Conservation (phyloP, 2,329 filamentous ascomycete genomes). For the Aspergillus vadensis region DNA sequence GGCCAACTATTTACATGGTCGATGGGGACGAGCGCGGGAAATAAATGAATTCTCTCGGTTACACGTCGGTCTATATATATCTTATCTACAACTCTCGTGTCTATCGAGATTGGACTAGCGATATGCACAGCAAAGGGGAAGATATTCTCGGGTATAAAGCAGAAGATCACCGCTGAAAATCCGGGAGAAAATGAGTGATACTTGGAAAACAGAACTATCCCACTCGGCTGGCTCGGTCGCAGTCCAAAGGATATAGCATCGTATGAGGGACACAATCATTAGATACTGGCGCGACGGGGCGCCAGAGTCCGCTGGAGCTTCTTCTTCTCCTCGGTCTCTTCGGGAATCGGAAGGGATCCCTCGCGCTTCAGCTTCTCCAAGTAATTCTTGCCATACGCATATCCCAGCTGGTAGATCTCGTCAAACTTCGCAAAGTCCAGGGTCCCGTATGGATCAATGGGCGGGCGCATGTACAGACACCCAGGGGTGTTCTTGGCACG, state of each 20-base stretch:
- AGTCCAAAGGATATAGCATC: not conserved
- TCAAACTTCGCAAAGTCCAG: slow-evolving; percentile 97
- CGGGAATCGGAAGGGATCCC: slow-evolving; percentile 70
- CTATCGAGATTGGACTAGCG: not conserved
- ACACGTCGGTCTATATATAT: not conserved
- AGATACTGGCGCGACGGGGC: slow-evolving; percentile 74
- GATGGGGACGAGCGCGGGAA: no score
- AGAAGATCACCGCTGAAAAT: not conserved
- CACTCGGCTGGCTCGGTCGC: not conserved
- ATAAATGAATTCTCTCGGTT: no score
- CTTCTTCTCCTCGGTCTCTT: slow-evolving; percentile 76
- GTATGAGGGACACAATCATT: not conserved
- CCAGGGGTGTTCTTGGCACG: slow-evolving; percentile 87
- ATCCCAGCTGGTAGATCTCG: slow-evolving; percentile 90
- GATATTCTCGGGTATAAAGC: not conserved
- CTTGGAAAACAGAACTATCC: not conserved
- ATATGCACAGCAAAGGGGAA: not conserved
- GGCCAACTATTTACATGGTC: no score
- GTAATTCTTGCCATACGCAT: slow-evolving; percentile 80
- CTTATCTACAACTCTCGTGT: not conserved
- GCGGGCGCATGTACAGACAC: slow-evolving; percentile 94
- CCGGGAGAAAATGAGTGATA: no score
- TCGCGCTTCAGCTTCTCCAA: slow-evolving; percentile 74
- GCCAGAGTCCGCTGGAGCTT: slow-evolving; percentile 77
- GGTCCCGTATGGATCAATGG: slow-evolving; percentile 89